Base-by-base conservation (phyloP, 1,284 basidiomycete species). In the Sphagnurus paluster region DNA sequence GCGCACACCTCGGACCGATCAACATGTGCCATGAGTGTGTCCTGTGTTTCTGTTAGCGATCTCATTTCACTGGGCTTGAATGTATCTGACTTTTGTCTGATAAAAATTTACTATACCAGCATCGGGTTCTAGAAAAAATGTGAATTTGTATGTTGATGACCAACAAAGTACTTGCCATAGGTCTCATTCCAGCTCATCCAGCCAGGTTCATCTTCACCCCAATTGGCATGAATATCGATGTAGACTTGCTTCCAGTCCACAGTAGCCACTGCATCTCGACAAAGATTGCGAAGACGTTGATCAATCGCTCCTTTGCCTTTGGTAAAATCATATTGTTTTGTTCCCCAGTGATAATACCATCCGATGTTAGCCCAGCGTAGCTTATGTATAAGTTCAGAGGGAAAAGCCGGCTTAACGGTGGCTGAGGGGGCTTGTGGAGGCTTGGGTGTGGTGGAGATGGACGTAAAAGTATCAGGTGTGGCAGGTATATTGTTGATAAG, bases 31-130 rank as follows among this genome's bases (percentile, higher is more conserved):
- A 96, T 96, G 19, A 97, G 77, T 0, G 91, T 90, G 56, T 97
- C 92, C 75, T 87, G 62, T 3, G n/a, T 4, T 11, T 9, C 5
- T 14, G 3, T 44, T 3, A 40, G 37, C 17, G 20, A 36, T 33
- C 33, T 14, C 11, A 6, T 42, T 14, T 14, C 14, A 1, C 9
- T 28, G 9, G 19, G n/a, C 17, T 20, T 4, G 21, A n/a, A 20
- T 38, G 26, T 14, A 29, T 28, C 49, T 25, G 17, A 79, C 82
- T 65, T 81, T 87, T 39, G 73, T 75, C 63, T 93, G 90, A 62
- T 93, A 93, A 59, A 92, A 96, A 63, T 97, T 97, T 49, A 96
- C 87, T 37, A 97, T 95, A 2, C 93, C 93, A 9, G 93, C 92
- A 62, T 95, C 93, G 2, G 92, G 90, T 61, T 89, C 93, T 88